Conservation (phyloP, 2,329 filamentous ascomycete species). For the Fonsecaea monophora region DNA sequence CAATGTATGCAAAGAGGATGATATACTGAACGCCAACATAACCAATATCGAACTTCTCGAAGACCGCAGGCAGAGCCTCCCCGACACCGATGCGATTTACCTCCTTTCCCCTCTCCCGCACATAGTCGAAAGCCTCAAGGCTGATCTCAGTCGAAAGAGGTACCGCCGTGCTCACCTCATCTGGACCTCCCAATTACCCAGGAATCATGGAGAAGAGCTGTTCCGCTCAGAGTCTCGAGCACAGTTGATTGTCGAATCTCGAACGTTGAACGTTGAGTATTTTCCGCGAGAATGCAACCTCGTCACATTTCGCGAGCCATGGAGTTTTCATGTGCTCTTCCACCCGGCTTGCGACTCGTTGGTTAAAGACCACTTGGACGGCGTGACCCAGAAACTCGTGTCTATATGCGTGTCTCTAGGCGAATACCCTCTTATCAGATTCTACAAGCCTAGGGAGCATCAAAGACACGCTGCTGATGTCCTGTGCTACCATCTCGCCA, state of each 20-base stretch:
- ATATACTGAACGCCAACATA: constrained; percentile 95
- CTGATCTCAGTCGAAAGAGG: constrained; percentile 83
- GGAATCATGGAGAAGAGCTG: constrained; percentile 76
- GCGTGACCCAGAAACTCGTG: constrained; percentile 86
- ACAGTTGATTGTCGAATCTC: constrained; percentile 76
- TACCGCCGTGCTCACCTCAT: constrained; percentile 82
- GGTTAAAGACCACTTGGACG: constrained; percentile 81
- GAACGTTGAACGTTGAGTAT: constrained; percentile 85
- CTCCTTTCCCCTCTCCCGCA: constrained; percentile 83
- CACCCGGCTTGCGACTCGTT: constrained; percentile 88
- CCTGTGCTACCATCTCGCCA: constrained; percentile 83
- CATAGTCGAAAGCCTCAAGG: constrained; percentile 91
- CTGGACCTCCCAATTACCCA: constrained; percentile 78
- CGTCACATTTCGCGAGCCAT: constrained; percentile 90
- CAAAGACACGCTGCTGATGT: constrained; percentile 86
- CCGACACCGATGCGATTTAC: constrained; percentile 94
- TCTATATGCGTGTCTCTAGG: constrained; percentile 89
- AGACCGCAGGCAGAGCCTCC: constrained; percentile 79
- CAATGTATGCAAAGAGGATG: constrained; percentile 91
- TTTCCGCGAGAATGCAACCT: constrained; percentile 90
- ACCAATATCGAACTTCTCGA: constrained; percentile 97
- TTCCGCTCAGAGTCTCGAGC: constrained; percentile 70
- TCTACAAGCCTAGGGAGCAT: constrained; percentile 74
- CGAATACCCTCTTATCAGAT: constrained; percentile 91
- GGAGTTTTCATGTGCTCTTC: constrained; percentile 91